Evolutionary conservation across 768 basidiomycete species (phyloP), one percentile per base, ranked within the genome.

Genomic region (Asterophora lycoperdoides): DNA sequence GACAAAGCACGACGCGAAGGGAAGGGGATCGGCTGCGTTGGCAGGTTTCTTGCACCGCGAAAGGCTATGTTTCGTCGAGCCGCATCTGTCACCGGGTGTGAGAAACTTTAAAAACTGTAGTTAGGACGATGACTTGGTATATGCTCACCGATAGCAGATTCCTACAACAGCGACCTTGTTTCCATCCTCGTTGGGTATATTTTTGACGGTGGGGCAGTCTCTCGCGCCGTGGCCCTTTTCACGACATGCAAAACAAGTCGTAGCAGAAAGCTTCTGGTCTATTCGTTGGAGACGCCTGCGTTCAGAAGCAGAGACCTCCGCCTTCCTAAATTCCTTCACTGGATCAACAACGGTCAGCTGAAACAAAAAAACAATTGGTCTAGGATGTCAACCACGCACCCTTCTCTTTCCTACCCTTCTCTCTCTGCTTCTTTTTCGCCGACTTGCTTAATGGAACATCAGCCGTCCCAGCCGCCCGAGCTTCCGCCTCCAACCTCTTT

Each of bases 1-100:
- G 15, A 97, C 86, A 62, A 93, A 97, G 68, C 94, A 97, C 3
- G 85, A 88, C 0, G 94, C 93, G 56, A 82, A 93, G 1, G 93
- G 94, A 3, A 92, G 73, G 1, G 87, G 86, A 49, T 89, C 74
- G 14, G 61, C 63, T 9, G 78, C 72, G 62, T 91, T 77, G 15
- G 69, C 68, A 4, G 79, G 74, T 57, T 82, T 82, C 52, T 74
- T 83, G 65, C 94, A 97, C 29, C 72, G 74, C n/a, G 89, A 81
- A 1, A 97, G 75, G 11, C 75, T 84, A 56, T 97, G 93, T 44
- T 73, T 78, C 5, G 72, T 75, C 2, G 91, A 91, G 38, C 91
- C 88, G 56, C 93, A 96, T 56, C 93, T 56, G 18, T 35, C 17
- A 39, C 8, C 3, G 14, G 13, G 0, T 8, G 34, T 41, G 5